phyloP scores from a whole-genome alignment of 1,284 basidiomycete species.

The Inonotus obliquus region DNA sequence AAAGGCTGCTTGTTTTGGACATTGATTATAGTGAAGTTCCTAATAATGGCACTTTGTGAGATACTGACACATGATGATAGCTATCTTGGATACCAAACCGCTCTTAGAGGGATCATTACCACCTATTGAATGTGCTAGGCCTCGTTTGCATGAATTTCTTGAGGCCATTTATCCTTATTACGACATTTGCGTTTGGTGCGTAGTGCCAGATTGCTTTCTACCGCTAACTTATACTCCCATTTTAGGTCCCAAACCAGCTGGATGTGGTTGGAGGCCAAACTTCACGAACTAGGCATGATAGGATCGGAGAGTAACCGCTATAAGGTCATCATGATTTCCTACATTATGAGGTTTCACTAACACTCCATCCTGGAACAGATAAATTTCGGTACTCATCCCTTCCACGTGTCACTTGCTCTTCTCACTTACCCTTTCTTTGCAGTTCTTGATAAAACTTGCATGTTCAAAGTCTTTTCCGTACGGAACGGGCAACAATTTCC shows the following conservation, averaged over 20 bases:
- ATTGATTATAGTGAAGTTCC: slow-evolving; percentile 72
- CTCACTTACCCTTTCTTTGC: slow-evolving; percentile 21
- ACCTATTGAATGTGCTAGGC: slow-evolving; percentile 75
- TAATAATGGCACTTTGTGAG: neutral
- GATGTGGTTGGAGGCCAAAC: slow-evolving; percentile 90
- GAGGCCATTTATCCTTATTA: slow-evolving; percentile 75
- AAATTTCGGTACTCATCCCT: slow-evolving; percentile 44
- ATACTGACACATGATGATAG: slow-evolving; percentile 32
- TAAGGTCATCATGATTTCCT: slow-evolving; percentile 41
- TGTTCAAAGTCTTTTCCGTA: slow-evolving; percentile 84
- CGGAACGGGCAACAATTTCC: slow-evolving; percentile 71
- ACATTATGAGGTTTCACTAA: neutral
- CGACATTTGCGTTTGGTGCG: slow-evolving; percentile 81
- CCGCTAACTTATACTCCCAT: neutral
- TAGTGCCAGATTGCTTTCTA: neutral
- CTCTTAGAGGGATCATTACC: slow-evolving; percentile 74
- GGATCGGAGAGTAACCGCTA: slow-evolving; percentile 60
- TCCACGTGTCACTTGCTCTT: neutral
- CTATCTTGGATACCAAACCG: slow-evolving; percentile 81
- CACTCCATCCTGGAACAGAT: slow-evolving; percentile 34
- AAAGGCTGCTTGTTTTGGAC: slow-evolving; percentile 80
- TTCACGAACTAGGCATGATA: slow-evolving; percentile 84
- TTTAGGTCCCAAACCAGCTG: slow-evolving; percentile 80
- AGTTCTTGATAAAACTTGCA: slow-evolving; percentile 82
- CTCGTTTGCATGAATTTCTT: slow-evolving; percentile 81